Evolutionary conservation across 495 filamentous ascomycete species (phyloP), one percentile per base, ranked within the genome.

Genomic region (Aspergillus steynii): DNA sequence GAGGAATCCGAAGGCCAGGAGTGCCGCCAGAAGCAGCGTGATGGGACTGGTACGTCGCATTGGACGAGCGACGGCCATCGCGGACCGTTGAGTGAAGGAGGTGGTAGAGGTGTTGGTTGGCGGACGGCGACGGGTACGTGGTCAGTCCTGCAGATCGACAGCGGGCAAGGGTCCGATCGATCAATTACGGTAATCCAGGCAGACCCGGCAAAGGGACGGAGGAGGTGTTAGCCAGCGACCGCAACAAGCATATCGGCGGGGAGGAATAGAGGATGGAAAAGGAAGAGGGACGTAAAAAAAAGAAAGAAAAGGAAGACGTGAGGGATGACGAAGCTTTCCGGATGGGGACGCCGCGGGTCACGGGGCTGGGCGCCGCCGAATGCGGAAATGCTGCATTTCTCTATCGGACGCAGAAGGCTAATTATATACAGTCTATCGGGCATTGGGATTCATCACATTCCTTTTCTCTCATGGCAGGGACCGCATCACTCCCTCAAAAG

Each of bases 401-500:
- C 31, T 5, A 34, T 34, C 31, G 7, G 20, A 20, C 20, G 20
- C 20, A 20, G 20, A 20, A 55, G 20, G 37, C 28, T 51, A 25
- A 29, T 12, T 56, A 56, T 47, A n/a, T 56, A 56, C 56, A 58
- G 3, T 59, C 49, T 52, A 59, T 59, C 28, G 4, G 3, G n/a
- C 5, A 5, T 34, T 34, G 9, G 5, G 6, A 7, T 34, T 51
- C 46, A 1, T 57, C 29, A 46, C 28, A 5, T 20, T 37, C 31
- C 26, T 49, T n/a, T 14, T 49, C 7, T 14, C 6, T 50, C 28
- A 79, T 20, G 90, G 89, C 72, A 97, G 77, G 52, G 79, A 77
- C 65, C 93, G 84, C 93, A 97, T 96, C 56, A 89, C 91, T 8
- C 86, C 91, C 75, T 99, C 94, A 80, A 96, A 97, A 42, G 90